Evolutionary conservation across 257 asterid genomes (phyloP), one percentile per base, ranked within the genome.

Genomic region (Solanum virginianum): DNA sequence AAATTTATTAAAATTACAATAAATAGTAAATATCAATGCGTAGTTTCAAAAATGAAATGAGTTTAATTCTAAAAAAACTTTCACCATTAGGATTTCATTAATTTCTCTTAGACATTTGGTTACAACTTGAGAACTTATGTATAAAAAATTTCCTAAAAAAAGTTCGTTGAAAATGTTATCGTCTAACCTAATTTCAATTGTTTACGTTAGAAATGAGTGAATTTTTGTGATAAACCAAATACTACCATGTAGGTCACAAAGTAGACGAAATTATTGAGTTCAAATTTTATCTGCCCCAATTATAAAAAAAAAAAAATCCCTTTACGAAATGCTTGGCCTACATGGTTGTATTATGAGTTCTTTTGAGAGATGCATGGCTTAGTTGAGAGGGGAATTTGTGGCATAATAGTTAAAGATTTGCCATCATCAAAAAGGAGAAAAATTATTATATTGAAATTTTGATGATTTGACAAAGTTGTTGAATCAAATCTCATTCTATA

Each of bases 311-410:
- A 65, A 3, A 7, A 7, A 6, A 18, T 6, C 20, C 6, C 2
- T 3, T 14, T 1, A 3, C 2, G 6, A 65, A 0, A 10, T 26
- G 0, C 1, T 65, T 14, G 36, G 22, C 16, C 36, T 1, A 1
- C 13, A 60, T 22, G 16, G 11, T 60, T 1, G 68, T 18, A 36
- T 36, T 36, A 36, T 36, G 1, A 36, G 41, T 36, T 36, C 41
- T 36, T 36, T 36, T 36, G 41, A 36, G 41, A 36, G 41, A 36
- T 36, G 36, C 36, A 32, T 32, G 41, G 6, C 41, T 4, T 36
- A 36, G 41, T 36, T 36, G 41, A 5, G 41, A 5, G 1, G 41
- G 41, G 41, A 5, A 36, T 36, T 36, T 36, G 41, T 4, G 41
- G 41, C 41, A 36, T 36, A 36, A 6, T 36, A 36, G 41, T 36